phyloP scores from a whole-genome alignment of 768 basidiomycete species.

The Tubosaeta brunneosetosa region DNA sequence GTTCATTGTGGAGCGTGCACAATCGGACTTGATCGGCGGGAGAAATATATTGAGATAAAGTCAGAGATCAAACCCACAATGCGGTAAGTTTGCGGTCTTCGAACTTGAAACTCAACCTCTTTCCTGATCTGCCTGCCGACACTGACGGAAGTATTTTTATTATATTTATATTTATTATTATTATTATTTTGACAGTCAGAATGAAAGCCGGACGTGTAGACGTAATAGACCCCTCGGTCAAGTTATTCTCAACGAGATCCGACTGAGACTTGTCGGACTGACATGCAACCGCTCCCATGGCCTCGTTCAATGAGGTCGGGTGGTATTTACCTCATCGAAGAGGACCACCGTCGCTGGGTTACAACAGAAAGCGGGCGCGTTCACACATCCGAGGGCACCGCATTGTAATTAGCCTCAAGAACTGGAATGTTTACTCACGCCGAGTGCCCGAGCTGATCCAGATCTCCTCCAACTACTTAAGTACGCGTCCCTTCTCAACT shows the following conservation, averaged over 20 bases:
- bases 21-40: constrained; percentile 34
- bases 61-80: constrained; percentile 26
- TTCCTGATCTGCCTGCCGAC: constrained; percentile 29
- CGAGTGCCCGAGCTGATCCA: constrained; percentile 42
- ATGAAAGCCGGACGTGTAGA: constrained; percentile 6
- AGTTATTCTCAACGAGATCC: neutral
- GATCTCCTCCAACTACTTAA: constrained; percentile 34
- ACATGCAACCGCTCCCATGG: constrained; percentile 14
- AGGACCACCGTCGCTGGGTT: constrained; percentile 26
- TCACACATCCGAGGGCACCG: constrained; percentile 35
- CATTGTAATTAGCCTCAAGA: constrained; percentile 35
- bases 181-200: constrained; percentile 21
- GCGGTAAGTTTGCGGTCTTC: constrained; percentile 28
- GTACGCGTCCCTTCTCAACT: constrained; percentile 50
- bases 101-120: constrained; percentile 32
- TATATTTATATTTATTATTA: constrained; percentile 9
- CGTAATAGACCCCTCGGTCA: constrained; percentile 20
- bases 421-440: constrained; percentile 29
- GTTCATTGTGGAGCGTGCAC: constrained; percentile 18
- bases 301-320: constrained; percentile 9
- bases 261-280: constrained; percentile 16
- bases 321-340: constrained; percentile 1
- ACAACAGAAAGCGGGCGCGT: constrained; percentile 8
- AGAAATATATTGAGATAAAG: constrained; percentile 31
- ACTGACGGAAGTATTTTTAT: constrained; percentile 22